A percentile compares a stretch with the other conserved stretches of the same genome.
These are phyloP conservation scores for Glycine tomentella DNA, from an alignment of 306 rosid genomes.

Conservation along the genomic window DNA sequence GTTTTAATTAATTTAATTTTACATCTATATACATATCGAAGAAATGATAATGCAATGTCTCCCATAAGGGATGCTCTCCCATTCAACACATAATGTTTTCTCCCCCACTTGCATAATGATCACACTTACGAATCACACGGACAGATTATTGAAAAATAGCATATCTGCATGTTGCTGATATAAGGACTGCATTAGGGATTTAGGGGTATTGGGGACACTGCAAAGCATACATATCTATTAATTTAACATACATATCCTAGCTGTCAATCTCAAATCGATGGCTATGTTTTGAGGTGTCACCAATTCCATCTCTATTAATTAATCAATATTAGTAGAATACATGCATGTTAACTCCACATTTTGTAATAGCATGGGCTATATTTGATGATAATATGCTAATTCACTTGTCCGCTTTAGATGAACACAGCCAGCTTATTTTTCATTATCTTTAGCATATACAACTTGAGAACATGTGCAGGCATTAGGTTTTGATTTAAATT, in stretches of 20 bases:
- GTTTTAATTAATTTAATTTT: too few relatives aligned
- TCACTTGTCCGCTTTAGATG: not conserved
- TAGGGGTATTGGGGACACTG: not conserved
- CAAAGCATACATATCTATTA: not conserved
- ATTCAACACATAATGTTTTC: too few relatives aligned
- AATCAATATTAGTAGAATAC: not conserved
- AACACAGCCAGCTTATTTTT: not conserved
- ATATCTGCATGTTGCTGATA: slow-evolving; percentile 26
- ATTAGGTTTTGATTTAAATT: slow-evolving; percentile 18
- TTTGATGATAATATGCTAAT: not conserved
- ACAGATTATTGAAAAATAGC: not conserved
- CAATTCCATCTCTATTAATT: not conserved
- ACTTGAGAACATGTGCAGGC: slow-evolving; percentile 19
- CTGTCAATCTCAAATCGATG: not conserved
- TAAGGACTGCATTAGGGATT: slow-evolving; percentile 9
- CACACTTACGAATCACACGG: not conserved
- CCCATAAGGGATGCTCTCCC: too few relatives aligned
- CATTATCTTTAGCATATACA: not conserved
- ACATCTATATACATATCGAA: too few relatives aligned
- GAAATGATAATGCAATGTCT: too few relatives aligned
- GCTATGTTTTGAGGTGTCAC: not conserved
- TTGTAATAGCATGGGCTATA: too few relatives aligned
- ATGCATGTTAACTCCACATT: not conserved
- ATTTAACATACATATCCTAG: not conserved
- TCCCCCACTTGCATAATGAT: too few relatives aligned